Evolutionary conservation across 768 basidiomycete species (phyloP).

Genomic region (Auriscalpium microsporum): DNA sequence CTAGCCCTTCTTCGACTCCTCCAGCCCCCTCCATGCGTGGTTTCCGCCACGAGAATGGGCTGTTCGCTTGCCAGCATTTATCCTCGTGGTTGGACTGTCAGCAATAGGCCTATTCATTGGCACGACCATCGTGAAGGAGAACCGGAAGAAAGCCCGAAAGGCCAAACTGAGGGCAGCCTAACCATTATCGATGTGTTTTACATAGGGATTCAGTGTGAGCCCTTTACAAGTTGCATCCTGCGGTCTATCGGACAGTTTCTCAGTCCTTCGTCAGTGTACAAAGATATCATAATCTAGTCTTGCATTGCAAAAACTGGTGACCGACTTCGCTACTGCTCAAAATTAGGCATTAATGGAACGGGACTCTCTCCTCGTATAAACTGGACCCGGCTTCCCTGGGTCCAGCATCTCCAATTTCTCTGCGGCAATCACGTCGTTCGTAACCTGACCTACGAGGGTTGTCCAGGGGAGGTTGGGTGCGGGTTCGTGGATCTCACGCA

Average conservation of each 20-base stretch:
- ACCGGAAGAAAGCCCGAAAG: conserved; percentile 55
- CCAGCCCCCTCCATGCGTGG: conserved; percentile 63
- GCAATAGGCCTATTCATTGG: conserved; percentile 78
- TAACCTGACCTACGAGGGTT: conserved; percentile 46
- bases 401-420: conserved; percentile 59
- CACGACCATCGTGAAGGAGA: conserved; percentile 66
- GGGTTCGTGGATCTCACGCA: conserved; percentile 44
- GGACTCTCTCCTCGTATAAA: background rate
- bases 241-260: too few species aligned
- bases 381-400: background rate
- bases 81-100: conserved; percentile 74
- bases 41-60: conserved; percentile 95
- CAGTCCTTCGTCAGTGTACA: too few species aligned
- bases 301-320: background rate
- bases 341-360: background rate
- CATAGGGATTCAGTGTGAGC: too few species aligned
- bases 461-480: conserved; percentile 37
- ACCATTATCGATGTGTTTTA: background rate
- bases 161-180: conserved; percentile 54
- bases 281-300: background rate
- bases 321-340: too few species aligned
- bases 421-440: conserved; percentile 55
- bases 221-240: too few species aligned
- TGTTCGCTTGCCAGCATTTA: conserved; percentile 73
- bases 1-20: conserved; percentile 75